Evolutionary conservation across 257 asterid species (phyloP), one percentile per base, ranked within the genome.

Genomic region (Buddleja alternifolia): DNA sequence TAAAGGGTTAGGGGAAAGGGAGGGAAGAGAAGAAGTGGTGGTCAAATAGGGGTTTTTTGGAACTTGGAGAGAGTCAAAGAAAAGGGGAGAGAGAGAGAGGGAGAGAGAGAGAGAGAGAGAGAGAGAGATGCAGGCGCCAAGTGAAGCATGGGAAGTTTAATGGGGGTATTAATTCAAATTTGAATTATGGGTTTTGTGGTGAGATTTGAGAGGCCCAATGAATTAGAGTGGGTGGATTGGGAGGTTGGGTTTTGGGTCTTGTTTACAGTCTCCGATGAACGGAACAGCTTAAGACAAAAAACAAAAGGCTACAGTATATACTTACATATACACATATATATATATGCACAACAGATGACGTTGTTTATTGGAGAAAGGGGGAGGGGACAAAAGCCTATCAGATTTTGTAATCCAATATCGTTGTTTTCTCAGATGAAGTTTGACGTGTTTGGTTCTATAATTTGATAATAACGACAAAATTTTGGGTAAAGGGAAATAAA

Each of bases 221-320:
- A 70, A 58, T 73, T 56, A 39, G 61, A 17, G 50, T 40, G 72
- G 56, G 54, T 52, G 69, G 66, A 46, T 42, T 63, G 6, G 44
- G 71, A 29, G 67, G 56, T 70, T 64, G 77, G 75, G 48, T 63
- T 46, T 73, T 55, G 78, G 72, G n/a, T n/a, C n/a, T n/a, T n/a
- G n/a, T n/a, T 76, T 73, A 57, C 67, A 53, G 11, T 51, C 55
- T 76, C 70, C 70, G 66, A 82, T 67, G 71, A 58, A 72, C 72
- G 72, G 75, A 81, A 85, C 87, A 84, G 90, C 84, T 71, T 72
- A 15, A 42, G 88, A 89, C 96, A 89, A 85, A 82, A 57, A 41
- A 55, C 52, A 75, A 37, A n/a, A 67, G 75, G 67, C 6, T 23
- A 45, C 53, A 21, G 41, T 15, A 41, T 50, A 58, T 74, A 56